Conservation (phyloP, 306 rosid species). For the Vigna nakashimae region DNA sequence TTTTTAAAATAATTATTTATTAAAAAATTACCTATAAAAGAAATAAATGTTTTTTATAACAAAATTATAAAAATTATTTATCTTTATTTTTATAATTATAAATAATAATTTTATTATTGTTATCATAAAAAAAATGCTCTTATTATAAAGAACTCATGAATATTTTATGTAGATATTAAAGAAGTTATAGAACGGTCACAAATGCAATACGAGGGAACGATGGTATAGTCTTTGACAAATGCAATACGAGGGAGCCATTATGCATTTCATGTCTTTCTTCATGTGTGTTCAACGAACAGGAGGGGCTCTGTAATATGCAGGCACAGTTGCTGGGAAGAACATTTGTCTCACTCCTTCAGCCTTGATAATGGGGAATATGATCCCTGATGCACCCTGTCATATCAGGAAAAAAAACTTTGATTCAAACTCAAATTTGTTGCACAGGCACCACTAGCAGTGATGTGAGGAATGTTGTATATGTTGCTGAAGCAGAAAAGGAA, state of each 20-base stretch:
- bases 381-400: constrained; percentile 74
- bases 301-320: constrained; percentile 83
- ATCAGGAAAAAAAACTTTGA: background rate
- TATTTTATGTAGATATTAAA: no score
- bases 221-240: no score
- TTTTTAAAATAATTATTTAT: no score
- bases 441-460: background rate
- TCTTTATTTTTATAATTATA: no score
- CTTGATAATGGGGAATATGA: constrained; percentile 79
- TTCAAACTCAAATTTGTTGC: constrained; percentile 1
- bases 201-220: no score
- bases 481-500: background rate
- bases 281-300: constrained; percentile 50
- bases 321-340: constrained; percentile 82
- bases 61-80: no score
- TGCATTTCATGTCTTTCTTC: background rate
- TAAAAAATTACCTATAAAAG: no score
- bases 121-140: no score
- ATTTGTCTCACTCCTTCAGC: constrained; percentile 90
- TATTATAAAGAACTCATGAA: no score
- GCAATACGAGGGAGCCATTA: background rate
- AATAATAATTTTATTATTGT: no score
- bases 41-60: no score
- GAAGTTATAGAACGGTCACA: no score
- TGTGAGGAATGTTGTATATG: constrained; percentile 7